Conservation (phyloP, 83 land plant genomes). For the Diphasiastrum complanatum region DNA sequence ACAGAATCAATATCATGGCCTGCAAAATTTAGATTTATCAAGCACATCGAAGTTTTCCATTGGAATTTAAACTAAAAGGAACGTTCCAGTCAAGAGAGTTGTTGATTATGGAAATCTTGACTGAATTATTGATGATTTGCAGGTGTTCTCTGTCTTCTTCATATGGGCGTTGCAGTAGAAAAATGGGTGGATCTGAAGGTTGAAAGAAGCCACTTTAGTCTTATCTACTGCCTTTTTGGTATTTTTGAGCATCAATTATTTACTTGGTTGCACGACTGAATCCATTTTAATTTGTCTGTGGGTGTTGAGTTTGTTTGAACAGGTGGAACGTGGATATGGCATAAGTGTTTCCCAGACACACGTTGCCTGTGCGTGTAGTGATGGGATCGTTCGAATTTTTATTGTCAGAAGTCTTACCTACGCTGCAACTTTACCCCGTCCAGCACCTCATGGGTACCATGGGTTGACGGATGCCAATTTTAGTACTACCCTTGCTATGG, state of each 20-base stretch:
- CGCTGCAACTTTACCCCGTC: constrained; percentile 11
- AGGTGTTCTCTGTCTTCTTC: constrained; percentile 15
- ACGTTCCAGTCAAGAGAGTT: too few relatives aligned
- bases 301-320: too few relatives aligned
- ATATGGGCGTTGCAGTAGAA: constrained; percentile 12
- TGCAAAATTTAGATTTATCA: too few relatives aligned
- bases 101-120: too few relatives aligned
- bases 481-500: constrained; percentile 4
- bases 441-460: constrained; percentile 14
- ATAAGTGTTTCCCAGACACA: constrained; percentile 5
- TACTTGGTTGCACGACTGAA: background rate
- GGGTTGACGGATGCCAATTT: constrained; percentile 4
- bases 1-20: too few relatives aligned
- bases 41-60: too few relatives aligned
- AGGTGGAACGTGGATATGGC: constrained; percentile 7
- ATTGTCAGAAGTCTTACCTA: constrained; percentile 3
- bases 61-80: too few relatives aligned
- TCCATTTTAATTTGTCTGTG: too few relatives aligned
- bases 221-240: background rate
- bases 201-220: background rate
- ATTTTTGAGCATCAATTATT: background rate
- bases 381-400: constrained; percentile 9
- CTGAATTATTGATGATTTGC: too few relatives aligned
- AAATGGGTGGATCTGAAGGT: constrained; percentile 12
- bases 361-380: constrained; percentile 13